Evolutionary conservation across 2,329 filamentous ascomycete species (phyloP).

Genomic region (Colletotrichum graminicola): DNA sequence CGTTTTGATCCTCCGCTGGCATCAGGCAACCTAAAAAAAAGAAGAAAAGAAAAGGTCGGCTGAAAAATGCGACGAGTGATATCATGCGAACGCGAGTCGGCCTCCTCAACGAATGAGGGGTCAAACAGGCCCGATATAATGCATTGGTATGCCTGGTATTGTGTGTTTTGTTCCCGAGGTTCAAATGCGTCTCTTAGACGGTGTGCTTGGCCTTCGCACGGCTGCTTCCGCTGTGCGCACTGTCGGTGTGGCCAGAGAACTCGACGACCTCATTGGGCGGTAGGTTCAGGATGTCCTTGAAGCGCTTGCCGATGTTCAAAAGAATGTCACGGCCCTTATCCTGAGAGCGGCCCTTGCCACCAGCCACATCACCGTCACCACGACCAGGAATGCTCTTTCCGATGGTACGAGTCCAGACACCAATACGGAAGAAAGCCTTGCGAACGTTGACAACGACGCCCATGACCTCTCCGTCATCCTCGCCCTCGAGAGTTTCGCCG

Average conservation of each 20-base stretch:
- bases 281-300: slow-evolving; percentile 92
- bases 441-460: slow-evolving; percentile 99
- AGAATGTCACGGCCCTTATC: slow-evolving; percentile 91
- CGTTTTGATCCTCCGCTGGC: slow-evolving; percentile 13
- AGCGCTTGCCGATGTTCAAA: slow-evolving; percentile 84
- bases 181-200: slow-evolving; percentile 66
- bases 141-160: slow-evolving; percentile 29
- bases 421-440: slow-evolving; percentile 97
- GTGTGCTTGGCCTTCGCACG: slow-evolving; percentile 95
- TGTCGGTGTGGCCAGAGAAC: slow-evolving; percentile 97
- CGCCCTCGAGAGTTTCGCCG: slow-evolving; percentile 95
- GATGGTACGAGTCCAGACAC: slow-evolving; percentile 95
- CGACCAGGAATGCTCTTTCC: slow-evolving; percentile 85
- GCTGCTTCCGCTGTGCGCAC: slow-evolving; percentile 91
- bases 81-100: slow-evolving; percentile 30
- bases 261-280: slow-evolving; percentile 83
- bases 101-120: slow-evolving; percentile 25
- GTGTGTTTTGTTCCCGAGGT: slow-evolving; percentile 15
- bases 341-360: slow-evolving; percentile 79
- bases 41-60: slow-evolving; percentile 32
- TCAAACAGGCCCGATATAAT: slow-evolving; percentile 33
- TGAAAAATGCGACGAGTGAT: slow-evolving; percentile 39
- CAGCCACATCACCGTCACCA: slow-evolving; percentile 78
- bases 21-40: slow-evolving; percentile 33
- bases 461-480: slow-evolving; percentile 97